Evolutionary conservation across 805 yeast species (phyloP).

Genomic region (Barnettozyma populi): DNA sequence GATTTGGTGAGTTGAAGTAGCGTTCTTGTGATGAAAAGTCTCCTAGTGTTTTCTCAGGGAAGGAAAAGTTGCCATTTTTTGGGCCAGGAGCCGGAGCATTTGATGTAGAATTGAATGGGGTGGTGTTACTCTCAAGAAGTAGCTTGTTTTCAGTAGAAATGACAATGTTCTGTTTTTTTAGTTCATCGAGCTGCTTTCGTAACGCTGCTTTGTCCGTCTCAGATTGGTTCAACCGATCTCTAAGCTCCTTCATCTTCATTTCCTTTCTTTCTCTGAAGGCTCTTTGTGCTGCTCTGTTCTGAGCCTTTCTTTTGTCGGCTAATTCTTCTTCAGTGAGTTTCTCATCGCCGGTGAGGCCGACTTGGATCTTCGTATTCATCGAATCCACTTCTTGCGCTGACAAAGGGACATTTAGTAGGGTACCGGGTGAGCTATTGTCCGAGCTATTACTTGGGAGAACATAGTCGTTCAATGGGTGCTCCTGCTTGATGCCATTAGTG

Average conservation of each 20-base stretch:
- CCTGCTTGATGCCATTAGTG: slow-evolving; percentile 8
- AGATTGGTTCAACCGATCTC: slow-evolving; percentile 48
- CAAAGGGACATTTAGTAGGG: slow-evolving; percentile 5
- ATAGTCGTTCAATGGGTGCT: not conserved
- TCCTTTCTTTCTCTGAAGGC: slow-evolving; percentile 96
- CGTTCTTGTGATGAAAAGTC: slow-evolving; percentile 1
- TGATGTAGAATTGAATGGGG: not conserved
- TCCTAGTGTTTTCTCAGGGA: slow-evolving; percentile 11
- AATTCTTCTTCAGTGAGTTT: slow-evolving; percentile 58
- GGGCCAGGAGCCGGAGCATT: not conserved
- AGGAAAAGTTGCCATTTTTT: slow-evolving; percentile 1
- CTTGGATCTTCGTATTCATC: slow-evolving; percentile 66
- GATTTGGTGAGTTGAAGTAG: slow-evolving; percentile 11
- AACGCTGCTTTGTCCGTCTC: slow-evolving; percentile 49
- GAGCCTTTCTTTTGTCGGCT: slow-evolving; percentile 67
- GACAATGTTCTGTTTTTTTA: slow-evolving; percentile 49
- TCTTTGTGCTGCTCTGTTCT: slow-evolving; percentile 95
- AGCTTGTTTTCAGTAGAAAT: slow-evolving; percentile 59
- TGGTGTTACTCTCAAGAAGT: slow-evolving; percentile 33
- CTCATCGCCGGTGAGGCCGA: slow-evolving; percentile 53
- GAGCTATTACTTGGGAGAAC: slow-evolving; percentile 11
- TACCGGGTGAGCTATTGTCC: slow-evolving; percentile 19
- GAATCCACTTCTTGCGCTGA: slow-evolving; percentile 32
- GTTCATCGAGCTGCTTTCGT: slow-evolving; percentile 41
- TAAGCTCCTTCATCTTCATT: slow-evolving; percentile 69